Base-by-base conservation (phyloP, 371 early-diverging fungal genomes). In the Apophysomyces sp. region DNA sequence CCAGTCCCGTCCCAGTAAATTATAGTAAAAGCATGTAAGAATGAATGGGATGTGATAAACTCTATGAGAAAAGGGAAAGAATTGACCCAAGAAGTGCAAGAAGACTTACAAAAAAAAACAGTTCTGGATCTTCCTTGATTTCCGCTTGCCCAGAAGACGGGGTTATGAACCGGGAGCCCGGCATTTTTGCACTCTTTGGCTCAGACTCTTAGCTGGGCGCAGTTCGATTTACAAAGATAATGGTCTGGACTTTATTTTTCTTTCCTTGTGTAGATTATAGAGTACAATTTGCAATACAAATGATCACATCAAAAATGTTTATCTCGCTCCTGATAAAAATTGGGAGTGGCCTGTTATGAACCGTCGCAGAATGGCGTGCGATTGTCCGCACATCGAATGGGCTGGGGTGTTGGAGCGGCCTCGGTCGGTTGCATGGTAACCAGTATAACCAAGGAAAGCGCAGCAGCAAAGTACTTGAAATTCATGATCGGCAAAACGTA, bases 61-160 rank as follows among this genome's bases (percentile, higher is more conserved):
- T n/a, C 34, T 8, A 13, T 1, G 34, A 34, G 13, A 34, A 13
- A 34, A 34, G 3, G 13, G 11, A 34, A 34, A 34, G 13, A 34
- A 13, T 11, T 34, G 11, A 11, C 5, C 34, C 34, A 13, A 34
- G 34, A n/a, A 24, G 24, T 8, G 21, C 4, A 21, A 7, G n/a
- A 21, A 16, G 11, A 16, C 21, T 4, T 37, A n/a, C 21, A 9
- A 9, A 21, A 44, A 44, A 44, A 44, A 44, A 21, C 21, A 44
- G 49, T 44, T 44, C 49, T 44, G 21, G 49, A 44, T 44, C 49
- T 44, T 44, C 49, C 49, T 21, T 44, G 21, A 44, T 44, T 44
- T 44, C 49, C 49, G 11, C n/a, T 21, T 4, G 49, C 11, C 27
- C 21, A 9, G 21, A 21, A 16, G 8, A 4, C 21, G 9, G 34